Base-by-base conservation (phyloP, 2,329 filamentous ascomycete species). In the Daldinia sp. region DNA sequence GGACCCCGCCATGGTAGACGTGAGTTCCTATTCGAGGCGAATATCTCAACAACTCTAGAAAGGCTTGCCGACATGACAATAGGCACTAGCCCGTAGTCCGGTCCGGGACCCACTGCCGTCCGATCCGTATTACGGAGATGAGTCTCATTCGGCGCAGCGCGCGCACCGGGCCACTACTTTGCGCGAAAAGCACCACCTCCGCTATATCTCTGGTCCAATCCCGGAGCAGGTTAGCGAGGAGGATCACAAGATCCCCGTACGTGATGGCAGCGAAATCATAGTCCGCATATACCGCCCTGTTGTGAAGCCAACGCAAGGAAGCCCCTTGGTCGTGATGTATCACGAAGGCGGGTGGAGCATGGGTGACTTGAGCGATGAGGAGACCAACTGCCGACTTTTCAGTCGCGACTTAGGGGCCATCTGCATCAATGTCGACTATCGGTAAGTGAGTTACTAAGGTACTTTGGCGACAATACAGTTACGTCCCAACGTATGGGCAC, bases 341-440 rank as follows among this genome's bases (percentile, higher is more conserved):
- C 79, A 81, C 57, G 79, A 79, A 12, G 79, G 79, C 13, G 79
- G 75, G 0, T 81, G 77, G 69, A 72, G 71, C 48, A 73, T 81
- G 50, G 79, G 79, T 0, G 76, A 75, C 12, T 54, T 79, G n/a
- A 71, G 77, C 65, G 74, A 75, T n/a, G 78, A 80, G 58, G 74
- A 74, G 28, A 63, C 73, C 6, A 73, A 79, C 10, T 80, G 79
- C 53, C 74, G 76, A 57, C 69, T 75, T 46, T 80, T 78, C 44
- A 72, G 71, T 3, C 65, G 75, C 12, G 74, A 76, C 2, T 28
- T 82, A 9, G 79, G 79, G 1, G 82, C 79, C n/a, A 77, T 82
- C 2, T 80, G 79, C 18, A 77, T 84, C 6, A 82, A 80, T 69
- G 78, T 83, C 9, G 78, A 79, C 20, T 84, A 84, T 66, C 77